Percentiles rank a stretch among this genome's conserved stretches.
phyloP scores from a whole-genome alignment of 176 grass and related monocot species.

The Oryza coarctata region DNA sequence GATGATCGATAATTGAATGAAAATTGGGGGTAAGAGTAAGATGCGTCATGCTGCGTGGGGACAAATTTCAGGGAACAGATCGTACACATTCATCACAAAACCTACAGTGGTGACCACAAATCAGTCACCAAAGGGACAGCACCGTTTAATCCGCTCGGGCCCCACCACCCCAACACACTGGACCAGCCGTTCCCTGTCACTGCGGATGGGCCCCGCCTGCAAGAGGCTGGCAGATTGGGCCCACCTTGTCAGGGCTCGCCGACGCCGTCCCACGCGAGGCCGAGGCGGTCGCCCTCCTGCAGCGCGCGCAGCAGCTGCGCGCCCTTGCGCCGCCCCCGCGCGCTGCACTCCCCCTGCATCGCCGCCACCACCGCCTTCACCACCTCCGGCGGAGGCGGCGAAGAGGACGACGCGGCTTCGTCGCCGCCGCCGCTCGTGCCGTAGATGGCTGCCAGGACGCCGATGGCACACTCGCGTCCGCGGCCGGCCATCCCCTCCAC shows the following conservation, averaged over 20 bases:
- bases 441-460: slow-evolving; percentile 79
- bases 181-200: not conserved
- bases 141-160: slow-evolving; percentile 4
- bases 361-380: slow-evolving; percentile 74
- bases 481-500: slow-evolving; percentile 66
- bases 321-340: slow-evolving; percentile 73
- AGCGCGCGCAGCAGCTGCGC: slow-evolving; percentile 76
- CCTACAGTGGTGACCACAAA: slow-evolving; percentile 27
- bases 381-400: slow-evolving; percentile 63
- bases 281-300: slow-evolving; percentile 73
- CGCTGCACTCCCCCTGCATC: slow-evolving; percentile 92
- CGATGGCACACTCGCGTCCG: slow-evolving; percentile 81
- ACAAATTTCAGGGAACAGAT: slow-evolving; percentile 19
- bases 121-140: not conserved
- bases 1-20: not conserved
- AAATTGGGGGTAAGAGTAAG: not conserved
- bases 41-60: not conserved
- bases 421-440: not conserved
- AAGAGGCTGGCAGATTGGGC: not conserved
- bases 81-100: slow-evolving; percentile 41
- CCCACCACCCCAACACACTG: not conserved
- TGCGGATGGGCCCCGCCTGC: not conserved
- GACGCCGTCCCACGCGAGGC: slow-evolving; percentile 80
- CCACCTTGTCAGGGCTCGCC: slow-evolving; percentile 35
- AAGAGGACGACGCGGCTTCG: not conserved